phyloP scores from a whole-genome alignment of 495 filamentous ascomycete species.

The Neurospora sp. region DNA sequence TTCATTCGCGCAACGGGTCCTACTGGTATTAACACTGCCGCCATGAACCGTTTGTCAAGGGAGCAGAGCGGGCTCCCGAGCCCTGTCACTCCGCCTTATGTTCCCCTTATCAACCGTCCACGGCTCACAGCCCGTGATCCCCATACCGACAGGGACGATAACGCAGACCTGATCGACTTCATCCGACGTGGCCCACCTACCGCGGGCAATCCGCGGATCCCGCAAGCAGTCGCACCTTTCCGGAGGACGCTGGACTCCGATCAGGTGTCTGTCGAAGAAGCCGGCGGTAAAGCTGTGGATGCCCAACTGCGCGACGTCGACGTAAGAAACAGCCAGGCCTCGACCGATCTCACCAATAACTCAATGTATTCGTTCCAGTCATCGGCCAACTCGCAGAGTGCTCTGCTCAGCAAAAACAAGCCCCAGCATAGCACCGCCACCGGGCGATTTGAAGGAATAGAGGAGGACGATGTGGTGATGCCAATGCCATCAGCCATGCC shows the following conservation, averaged over 20 bases:
- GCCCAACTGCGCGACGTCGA: constrained; percentile 34
- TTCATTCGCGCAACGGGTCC: constrained; percentile 82
- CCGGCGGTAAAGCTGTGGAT: constrained; percentile 41
- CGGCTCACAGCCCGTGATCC: constrained; percentile 64
- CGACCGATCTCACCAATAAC: constrained; percentile 31
- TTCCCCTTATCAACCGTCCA: constrained; percentile 18
- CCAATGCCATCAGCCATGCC: constrained; percentile 23
- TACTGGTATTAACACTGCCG: constrained; percentile 19
- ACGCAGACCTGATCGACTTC: constrained; percentile 85
- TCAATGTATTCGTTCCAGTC: constrained; percentile 26
- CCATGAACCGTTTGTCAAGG: constrained; percentile 3
- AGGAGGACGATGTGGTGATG: constrained; percentile 34
- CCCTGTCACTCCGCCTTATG: neutral
- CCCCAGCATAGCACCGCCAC: constrained; percentile 5
- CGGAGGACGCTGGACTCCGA: constrained; percentile 78
- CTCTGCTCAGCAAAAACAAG: constrained; percentile 30
- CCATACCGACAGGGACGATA: constrained; percentile 52
- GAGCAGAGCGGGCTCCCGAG: neutral
- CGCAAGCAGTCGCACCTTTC: constrained; percentile 78
- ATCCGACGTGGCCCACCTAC: constrained; percentile 69
- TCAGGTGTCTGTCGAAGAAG: constrained; percentile 44
- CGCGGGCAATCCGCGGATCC: constrained; percentile 52
- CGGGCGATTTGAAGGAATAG: constrained; percentile 13
- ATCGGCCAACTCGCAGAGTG: constrained; percentile 44
- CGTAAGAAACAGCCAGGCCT: constrained; percentile 32